Evolutionary conservation across 2,329 filamentous ascomycete genomes (phyloP).

Genomic region (Cladosporium cucumerinum): DNA sequence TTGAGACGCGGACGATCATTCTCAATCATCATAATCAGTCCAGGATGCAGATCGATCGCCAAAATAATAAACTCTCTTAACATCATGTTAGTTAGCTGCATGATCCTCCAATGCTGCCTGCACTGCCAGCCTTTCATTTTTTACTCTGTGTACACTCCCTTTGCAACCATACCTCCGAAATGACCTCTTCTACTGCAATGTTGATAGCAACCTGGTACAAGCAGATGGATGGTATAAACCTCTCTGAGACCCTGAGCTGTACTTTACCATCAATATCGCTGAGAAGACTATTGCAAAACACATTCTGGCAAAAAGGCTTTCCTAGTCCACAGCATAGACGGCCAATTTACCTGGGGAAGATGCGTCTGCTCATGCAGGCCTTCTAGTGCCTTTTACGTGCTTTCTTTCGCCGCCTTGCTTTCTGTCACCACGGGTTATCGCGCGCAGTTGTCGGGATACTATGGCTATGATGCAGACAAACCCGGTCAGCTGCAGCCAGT

Average conservation of each 20-base stretch:
- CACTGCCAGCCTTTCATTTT: background rate
- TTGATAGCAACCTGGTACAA: conserved; percentile 9
- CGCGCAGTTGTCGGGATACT: background rate
- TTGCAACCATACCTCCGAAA: background rate
- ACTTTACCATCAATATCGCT: conserved; percentile 16
- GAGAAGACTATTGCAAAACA: background rate
- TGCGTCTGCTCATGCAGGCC: background rate
- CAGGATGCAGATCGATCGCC: background rate
- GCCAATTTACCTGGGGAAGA: background rate
- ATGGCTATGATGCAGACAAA: background rate
- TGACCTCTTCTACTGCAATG: conserved; percentile 7
- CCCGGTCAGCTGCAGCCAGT: background rate
- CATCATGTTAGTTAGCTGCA: too few species aligned
- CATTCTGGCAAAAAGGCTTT: background rate
- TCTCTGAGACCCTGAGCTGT: conserved; percentile 17
- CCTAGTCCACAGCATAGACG: background rate
- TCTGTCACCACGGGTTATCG: conserved; percentile 10
- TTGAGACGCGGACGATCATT: background rate
- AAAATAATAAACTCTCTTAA: background rate
- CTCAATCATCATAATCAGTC: background rate
- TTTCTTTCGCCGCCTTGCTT: background rate
- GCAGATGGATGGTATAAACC: background rate
- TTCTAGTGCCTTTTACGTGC: background rate
- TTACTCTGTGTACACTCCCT: background rate
- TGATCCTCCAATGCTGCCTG: background rate